A percentile compares a stretch with the other conserved stretches of the same genome.
phyloP scores from a whole-genome alignment of 1,139 yeast genomes.

The Kodamaea alishanica region DNA sequence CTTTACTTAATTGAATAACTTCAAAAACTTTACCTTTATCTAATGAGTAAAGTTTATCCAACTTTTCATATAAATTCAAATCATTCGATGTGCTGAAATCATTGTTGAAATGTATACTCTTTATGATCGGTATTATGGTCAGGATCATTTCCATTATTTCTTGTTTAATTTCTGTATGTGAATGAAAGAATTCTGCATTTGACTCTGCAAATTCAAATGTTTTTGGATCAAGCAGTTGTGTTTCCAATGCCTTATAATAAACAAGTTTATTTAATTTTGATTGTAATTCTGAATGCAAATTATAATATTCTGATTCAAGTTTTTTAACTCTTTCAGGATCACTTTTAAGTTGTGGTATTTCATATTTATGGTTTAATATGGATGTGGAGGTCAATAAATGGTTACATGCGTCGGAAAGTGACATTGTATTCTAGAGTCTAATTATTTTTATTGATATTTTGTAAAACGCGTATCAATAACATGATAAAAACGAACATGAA shows the following conservation, averaged over 20 bases:
- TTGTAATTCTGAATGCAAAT: conserved; percentile 20
- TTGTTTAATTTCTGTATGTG: conserved; percentile 5
- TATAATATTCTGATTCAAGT: conserved; percentile 23
- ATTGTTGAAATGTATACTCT: conserved; percentile 7
- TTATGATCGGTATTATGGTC: conserved; percentile 6
- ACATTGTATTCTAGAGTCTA: conserved; percentile 2
- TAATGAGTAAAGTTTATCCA: conserved; percentile 20
- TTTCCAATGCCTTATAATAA: conserved; percentile 19
- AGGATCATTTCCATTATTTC: conserved; percentile 3
- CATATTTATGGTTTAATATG: conserved; percentile 28
- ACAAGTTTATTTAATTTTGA: conserved; percentile 28
- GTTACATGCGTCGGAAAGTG: conserved; percentile 22
- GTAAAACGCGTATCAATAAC: too few species aligned
- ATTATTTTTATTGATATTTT: too few species aligned
- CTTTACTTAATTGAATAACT: conserved; percentile 16
- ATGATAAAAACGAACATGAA: too few species aligned
- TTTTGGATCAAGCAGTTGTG: not conserved
- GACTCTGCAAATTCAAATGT: not conserved
- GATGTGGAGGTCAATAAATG: conserved; percentile 17
- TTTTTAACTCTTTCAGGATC: conserved; percentile 7
- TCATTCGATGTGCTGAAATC: conserved; percentile 26
- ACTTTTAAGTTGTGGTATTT: conserved; percentile 19
- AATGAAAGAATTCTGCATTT: conserved; percentile 1
- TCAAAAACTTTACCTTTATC: conserved; percentile 12
- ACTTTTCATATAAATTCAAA: conserved; percentile 22